phyloP scores from a whole-genome alignment of 2,329 filamentous ascomycete species.

The Aureobasidium sp. region DNA sequence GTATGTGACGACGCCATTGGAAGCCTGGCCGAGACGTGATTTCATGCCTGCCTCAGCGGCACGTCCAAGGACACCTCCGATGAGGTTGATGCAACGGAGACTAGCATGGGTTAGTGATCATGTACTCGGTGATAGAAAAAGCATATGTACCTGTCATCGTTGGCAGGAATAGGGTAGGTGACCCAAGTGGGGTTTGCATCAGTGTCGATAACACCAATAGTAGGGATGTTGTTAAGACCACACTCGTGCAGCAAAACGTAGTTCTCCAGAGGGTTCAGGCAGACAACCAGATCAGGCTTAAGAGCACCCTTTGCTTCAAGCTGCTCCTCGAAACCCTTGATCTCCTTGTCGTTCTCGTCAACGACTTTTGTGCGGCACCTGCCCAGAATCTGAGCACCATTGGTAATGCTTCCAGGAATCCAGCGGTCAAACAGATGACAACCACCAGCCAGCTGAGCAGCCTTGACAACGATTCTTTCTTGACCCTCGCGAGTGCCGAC shows the following conservation, averaged over 20 bases:
- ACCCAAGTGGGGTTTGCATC: conserved; percentile 89
- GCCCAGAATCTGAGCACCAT: conserved; percentile 80
- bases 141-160: conserved; percentile 70
- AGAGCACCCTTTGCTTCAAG: conserved; percentile 58
- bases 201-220: conserved; percentile 91
- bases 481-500: conserved; percentile 82
- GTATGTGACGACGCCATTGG: conserved; percentile 56
- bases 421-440: conserved; percentile 91
- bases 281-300: conserved; percentile 84
- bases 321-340: conserved; percentile 59
- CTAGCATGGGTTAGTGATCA: conserved; percentile 37
- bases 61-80: conserved; percentile 76
- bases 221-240: conserved; percentile 77
- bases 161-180: conserved; percentile 92
- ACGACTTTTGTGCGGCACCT: conserved; percentile 65
- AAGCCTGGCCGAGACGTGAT: conserved; percentile 57
- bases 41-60: conserved; percentile 73
- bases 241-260: conserved; percentile 87
- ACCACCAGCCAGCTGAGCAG: conserved; percentile 67
- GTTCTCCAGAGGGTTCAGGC: conserved; percentile 89
- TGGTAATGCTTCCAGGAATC: conserved; percentile 87
- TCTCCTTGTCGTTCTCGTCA: conserved; percentile 61
- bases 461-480: conserved; percentile 69
- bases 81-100: conserved; percentile 71
- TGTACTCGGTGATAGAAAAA: background rate